A percentile compares a stretch with the other conserved stretches of the same genome.
phyloP scores from a whole-genome alignment of 2,329 filamentous ascomycete species.

The Xylariomycetidae sp. region DNA sequence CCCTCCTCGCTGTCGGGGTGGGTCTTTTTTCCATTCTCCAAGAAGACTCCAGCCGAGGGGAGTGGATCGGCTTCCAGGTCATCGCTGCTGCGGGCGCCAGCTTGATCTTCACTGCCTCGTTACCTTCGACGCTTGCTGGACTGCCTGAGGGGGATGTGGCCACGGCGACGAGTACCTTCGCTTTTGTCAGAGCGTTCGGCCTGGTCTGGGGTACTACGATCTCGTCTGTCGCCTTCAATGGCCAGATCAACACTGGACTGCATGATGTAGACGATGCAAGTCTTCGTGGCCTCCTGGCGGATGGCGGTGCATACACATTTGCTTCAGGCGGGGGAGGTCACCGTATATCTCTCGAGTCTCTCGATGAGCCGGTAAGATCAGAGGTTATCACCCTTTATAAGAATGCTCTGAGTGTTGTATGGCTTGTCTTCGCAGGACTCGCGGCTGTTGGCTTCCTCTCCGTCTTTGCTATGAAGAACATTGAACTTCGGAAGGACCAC shows the following conservation, averaged over 20 bases:
- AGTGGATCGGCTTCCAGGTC: constrained; percentile 31
- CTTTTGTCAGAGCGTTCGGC: constrained; percentile 1
- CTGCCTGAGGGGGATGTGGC: constrained; percentile 22
- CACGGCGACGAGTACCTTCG: constrained; percentile 7
- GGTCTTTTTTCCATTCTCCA: constrained; percentile 31
- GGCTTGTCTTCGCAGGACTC: constrained; percentile 2
- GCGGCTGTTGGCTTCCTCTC: constrained; percentile 1
- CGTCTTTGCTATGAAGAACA: not conserved
- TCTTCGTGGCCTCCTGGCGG: not conserved
- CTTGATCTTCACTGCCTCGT: constrained; percentile 28
- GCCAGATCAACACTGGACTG: not conserved
- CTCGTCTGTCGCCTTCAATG: not conserved
- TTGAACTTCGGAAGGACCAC: constrained; percentile 1
- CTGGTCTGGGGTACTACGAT: constrained; percentile 1
- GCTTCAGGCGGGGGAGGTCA: no score
- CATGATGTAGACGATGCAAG: not conserved
- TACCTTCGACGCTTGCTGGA: constrained; percentile 30
- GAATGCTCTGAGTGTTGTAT: not conserved
- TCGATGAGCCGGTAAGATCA: not conserved
- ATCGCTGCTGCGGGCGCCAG: constrained; percentile 30
- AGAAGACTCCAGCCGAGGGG: constrained; percentile 20
- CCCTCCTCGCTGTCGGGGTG: constrained; percentile 25
- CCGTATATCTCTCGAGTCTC: no score
- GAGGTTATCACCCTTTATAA: not conserved
- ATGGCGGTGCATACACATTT: not conserved